Evolutionary conservation across 2,329 filamentous ascomycete species (phyloP), one percentile per base, ranked within the genome.

Genomic region (Macrophomina phaseolina): DNA sequence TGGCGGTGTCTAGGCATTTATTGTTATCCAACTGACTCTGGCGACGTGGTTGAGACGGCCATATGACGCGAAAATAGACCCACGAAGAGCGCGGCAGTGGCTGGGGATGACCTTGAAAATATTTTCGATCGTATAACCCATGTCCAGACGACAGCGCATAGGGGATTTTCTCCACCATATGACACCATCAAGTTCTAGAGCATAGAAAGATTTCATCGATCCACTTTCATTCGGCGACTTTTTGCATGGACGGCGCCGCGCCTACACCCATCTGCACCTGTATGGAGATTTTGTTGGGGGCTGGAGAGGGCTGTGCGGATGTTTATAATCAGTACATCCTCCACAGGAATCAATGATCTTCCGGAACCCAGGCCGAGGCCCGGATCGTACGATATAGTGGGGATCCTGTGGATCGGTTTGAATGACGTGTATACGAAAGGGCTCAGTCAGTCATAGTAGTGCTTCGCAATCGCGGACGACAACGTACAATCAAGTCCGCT

Each of bases 351-450:
- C 58, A 49, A 28, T 23, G 45, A 62, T 62, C 58, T 62, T 49
- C 58, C 58, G 32, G 42, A 45, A 23, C 58, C 30, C 11, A 16
- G 16, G 45, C 58, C 58, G 58, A 49, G 46, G 18, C 18, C 58
- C 58, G 58, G 58, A 46, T 62, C 58, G 58, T 62, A 62, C n/a
- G 58, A 49, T 62, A 18, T 36, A 12, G 23, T 36, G 58, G 36
- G 34, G 58, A 62, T 62, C 30, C 14, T 36, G 58, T 62, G 58
- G 58, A 49, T 18, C 58, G 12, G 30, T 49, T 45, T 45, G 58
- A 42, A 49, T 62, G 58, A 62, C 58, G 58, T 62, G 58, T 62
- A 62, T 62, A 38, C 30, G n/a, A 49, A 36, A 18, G 16, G 18
- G 16, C 30, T 14, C 30, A 38, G 11, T 14, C 30, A 38, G 11